phyloP scores from a whole-genome alignment of 371 early-diverging fungal species.

The Sporodiniella umbellata region DNA sequence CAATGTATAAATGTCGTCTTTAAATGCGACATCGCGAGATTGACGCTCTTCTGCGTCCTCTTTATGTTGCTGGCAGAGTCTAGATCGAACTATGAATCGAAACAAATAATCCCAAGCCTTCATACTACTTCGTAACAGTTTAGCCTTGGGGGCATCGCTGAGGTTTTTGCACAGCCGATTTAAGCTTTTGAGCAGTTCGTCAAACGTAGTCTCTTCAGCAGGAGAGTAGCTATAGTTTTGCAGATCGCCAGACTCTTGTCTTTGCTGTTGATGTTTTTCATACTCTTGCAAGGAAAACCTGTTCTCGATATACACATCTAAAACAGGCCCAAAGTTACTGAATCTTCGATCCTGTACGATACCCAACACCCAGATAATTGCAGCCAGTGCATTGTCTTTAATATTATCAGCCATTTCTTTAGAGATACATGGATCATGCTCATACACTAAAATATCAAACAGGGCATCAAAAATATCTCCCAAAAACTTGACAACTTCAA shows the following conservation, averaged over 20 bases:
- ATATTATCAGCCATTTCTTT: constrained; percentile 3
- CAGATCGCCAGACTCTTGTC: background rate
- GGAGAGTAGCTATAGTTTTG: constrained; percentile 8
- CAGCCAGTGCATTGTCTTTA: constrained; percentile 45
- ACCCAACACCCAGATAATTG: constrained; percentile 56
- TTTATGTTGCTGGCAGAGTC: constrained; percentile 35
- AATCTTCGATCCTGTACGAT: constrained; percentile 68
- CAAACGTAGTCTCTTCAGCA: constrained; percentile 24
- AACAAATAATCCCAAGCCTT: constrained; percentile 70
- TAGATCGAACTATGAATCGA: constrained; percentile 53
- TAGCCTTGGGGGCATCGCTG: constrained; percentile 41
- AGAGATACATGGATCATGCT: constrained; percentile 11
- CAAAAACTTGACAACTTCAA: constrained; percentile 72
- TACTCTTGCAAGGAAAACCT: constrained; percentile 41
- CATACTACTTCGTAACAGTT: constrained; percentile 59
- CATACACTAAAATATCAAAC: constrained; percentile 56
- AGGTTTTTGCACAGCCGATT: constrained; percentile 42
- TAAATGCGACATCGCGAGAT: constrained; percentile 36
- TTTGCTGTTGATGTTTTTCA: constrained; percentile 1
- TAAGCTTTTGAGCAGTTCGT: constrained; percentile 48
- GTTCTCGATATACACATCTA: constrained; percentile 64
- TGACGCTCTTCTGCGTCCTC: constrained; percentile 32
- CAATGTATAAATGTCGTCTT: constrained; percentile 34
- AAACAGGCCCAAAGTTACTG: constrained; percentile 54
- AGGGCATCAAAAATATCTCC: constrained; percentile 64